A percentile compares a stretch with the other conserved stretches of the same genome.
phyloP scores from a whole-genome alignment of 768 basidiomycete species.

The Kwoniella europaea region DNA sequence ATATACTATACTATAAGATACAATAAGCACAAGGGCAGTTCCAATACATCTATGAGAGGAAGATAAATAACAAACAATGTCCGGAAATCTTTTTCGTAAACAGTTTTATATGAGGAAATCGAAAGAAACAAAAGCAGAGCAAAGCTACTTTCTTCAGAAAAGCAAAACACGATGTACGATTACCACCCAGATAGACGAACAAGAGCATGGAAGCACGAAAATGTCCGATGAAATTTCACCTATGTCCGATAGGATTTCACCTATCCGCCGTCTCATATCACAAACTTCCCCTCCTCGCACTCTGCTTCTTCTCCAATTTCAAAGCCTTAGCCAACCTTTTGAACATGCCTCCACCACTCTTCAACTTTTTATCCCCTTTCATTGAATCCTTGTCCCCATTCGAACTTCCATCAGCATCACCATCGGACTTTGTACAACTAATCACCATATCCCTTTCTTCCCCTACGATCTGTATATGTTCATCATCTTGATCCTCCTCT shows the following conservation, averaged over 20 bases:
- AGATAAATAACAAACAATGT: not conserved
- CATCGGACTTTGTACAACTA: conserved; percentile 44
- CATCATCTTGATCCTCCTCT: conserved; percentile 21
- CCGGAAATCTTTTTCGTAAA: not conserved
- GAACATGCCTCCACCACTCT: conserved; percentile 40
- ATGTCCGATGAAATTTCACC: not conserved
- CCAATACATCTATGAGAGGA: not conserved
- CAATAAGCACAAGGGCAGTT: not conserved
- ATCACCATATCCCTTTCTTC: conserved; percentile 22
- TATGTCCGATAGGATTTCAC: not conserved
- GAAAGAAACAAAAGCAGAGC: not conserved
- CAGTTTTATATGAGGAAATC: not conserved
- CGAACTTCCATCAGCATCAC: conserved; percentile 39
- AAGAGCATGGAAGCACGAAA: not conserved
- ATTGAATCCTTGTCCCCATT: conserved; percentile 25
- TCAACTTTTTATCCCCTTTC: conserved; percentile 9
- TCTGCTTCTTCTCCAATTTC: conserved; percentile 44
- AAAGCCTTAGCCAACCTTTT: conserved; percentile 40
- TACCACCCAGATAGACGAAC: too few species aligned
- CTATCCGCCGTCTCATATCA: conserved; percentile 1
- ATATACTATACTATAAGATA: not conserved
- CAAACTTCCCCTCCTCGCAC: conserved; percentile 29
- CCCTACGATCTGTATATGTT: conserved; percentile 9
- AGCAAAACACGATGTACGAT: too few species aligned
- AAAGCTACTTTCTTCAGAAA: too few species aligned